These are phyloP conservation scores for Pythium insidiosum DNA, from an alignment of 352 stramenopile genomes.

Conservation along the genomic window DNA sequence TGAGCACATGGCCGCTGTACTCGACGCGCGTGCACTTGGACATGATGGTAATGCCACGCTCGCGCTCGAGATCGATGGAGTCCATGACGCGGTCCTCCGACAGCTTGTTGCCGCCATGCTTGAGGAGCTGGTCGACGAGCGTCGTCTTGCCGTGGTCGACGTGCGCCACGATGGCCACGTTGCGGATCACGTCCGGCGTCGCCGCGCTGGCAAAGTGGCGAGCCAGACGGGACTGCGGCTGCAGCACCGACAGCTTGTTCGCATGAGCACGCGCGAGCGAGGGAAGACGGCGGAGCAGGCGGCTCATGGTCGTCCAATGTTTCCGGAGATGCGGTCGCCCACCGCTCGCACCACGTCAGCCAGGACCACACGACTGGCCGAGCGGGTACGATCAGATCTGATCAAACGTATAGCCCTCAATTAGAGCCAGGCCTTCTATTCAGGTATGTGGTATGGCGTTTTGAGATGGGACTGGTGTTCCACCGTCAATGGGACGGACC, in stretches of 20 bases:
- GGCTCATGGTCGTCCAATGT: constrained; percentile 23
- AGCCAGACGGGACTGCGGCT: constrained; percentile 7
- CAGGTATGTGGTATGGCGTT: too few species aligned
- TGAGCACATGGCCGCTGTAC: constrained; percentile 92
- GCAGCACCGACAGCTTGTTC: constrained; percentile 23
- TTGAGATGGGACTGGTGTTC: too few species aligned
- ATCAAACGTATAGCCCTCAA: too few species aligned
- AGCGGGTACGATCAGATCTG: too few species aligned
- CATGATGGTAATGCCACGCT: constrained; percentile 99
- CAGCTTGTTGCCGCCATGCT: constrained; percentile 89
- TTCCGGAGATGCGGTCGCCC: too few species aligned
- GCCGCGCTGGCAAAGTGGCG: constrained; percentile 34
- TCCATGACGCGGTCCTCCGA: constrained; percentile 95
- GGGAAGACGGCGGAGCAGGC: constrained; percentile 46
- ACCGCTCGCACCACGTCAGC: too few species aligned
- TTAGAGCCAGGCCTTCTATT: too few species aligned
- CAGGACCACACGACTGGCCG: too few species aligned
- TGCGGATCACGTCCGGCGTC: constrained; percentile 65
- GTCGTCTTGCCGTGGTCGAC: constrained; percentile 99
- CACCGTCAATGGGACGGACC: too few species aligned
- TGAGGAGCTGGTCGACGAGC: constrained; percentile 96
- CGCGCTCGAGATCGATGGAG: constrained; percentile 96
- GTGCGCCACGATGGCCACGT: constrained; percentile 90
- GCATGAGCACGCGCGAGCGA: constrained; percentile 23
- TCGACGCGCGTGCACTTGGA: constrained; percentile 96